Base-by-base conservation (phyloP, 2,329 filamentous ascomycete species). In the Xylariaceae sp. region DNA sequence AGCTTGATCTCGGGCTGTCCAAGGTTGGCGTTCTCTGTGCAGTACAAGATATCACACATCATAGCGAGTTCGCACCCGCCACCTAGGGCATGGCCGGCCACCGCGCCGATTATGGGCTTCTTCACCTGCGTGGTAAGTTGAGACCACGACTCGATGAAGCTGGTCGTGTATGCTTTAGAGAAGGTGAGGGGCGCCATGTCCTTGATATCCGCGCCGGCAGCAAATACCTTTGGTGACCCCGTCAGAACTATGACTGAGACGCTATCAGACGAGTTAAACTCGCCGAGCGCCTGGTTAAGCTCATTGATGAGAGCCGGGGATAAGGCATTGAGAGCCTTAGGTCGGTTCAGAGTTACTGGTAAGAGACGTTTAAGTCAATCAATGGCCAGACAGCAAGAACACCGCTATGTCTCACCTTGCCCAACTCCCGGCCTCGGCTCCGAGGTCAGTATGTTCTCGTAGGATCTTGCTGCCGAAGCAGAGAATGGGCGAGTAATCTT, bases 1-100 rank as follows among this genome's bases (percentile, higher is more conserved):
- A 99, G 82, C 78, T 96, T 97, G 79, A 99, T 91, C 80, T 99
- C 95, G 0, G 95, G 95, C 77, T 98, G 95, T 12, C 95, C 95
- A 71, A 99, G 97, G 67, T 91, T 96, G 63, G 95, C 93, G 16
- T 76, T 85, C 48, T 88, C 82, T 2, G 90, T 93, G 77, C 90
- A 95, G 81, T 98, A 98, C 57, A 99, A 77, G 65, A 98, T 88
- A 73, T 99, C 95, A 70, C 89, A 91, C 95, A 98, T 99, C 81
- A 99, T 89, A 48, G 95, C 93, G 14, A 99, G 84, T 79, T 99
- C 95, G 73, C 95, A 99, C 45, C 95, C 95, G 50, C 95, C 95
- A 21, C 95, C 95, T 1, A 99, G 84, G 2, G 95, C 95, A 71
- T 97, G 93, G 18, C 95, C 95, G 9, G 95, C 95, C 2, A 99